phyloP scores from a whole-genome alignment of 495 filamentous ascomycete genomes.

The Talaromyces trachyspermus region DNA sequence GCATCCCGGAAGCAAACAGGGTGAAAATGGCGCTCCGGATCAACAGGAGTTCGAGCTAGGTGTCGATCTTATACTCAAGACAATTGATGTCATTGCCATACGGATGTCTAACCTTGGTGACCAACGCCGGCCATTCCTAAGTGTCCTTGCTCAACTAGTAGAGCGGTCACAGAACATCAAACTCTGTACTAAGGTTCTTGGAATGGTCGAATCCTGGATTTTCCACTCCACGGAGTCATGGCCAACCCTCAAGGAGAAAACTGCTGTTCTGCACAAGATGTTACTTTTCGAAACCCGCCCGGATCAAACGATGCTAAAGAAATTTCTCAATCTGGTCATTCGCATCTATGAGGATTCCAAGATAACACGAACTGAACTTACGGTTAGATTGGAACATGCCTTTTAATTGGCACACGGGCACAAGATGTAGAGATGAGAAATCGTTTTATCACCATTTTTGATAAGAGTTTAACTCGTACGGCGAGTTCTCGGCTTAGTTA shows the following conservation, averaged over 20 bases:
- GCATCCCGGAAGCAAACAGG: constrained; percentile 33
- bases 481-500: constrained; percentile 81
- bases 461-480: constrained; percentile 78
- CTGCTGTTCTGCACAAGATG: constrained; percentile 96
- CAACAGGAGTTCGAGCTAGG: constrained; percentile 76
- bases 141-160: constrained; percentile 86
- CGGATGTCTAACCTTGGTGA: constrained; percentile 94
- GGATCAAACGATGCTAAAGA: constrained; percentile 76
- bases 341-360: constrained; percentile 95
- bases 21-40: constrained; percentile 50
- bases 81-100: constrained; percentile 81
- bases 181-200: constrained; percentile 83
- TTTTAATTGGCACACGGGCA: constrained; percentile 93
- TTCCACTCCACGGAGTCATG: constrained; percentile 89
- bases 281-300: constrained; percentile 78
- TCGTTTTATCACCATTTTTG: constrained; percentile 90
- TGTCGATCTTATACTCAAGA: constrained; percentile 82
- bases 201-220: constrained; percentile 93
- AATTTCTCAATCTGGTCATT: constrained; percentile 92
- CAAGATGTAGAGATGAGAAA: constrained; percentile 96
- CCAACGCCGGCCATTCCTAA: constrained; percentile 84
- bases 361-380: constrained; percentile 89
- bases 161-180: constrained; percentile 82
- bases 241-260: constrained; percentile 97
- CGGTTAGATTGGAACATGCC: constrained; percentile 92